These are phyloP conservation scores for Amanita inopinata DNA, from an alignment of 768 basidiomycete species.

Conservation along the genomic window DNA sequence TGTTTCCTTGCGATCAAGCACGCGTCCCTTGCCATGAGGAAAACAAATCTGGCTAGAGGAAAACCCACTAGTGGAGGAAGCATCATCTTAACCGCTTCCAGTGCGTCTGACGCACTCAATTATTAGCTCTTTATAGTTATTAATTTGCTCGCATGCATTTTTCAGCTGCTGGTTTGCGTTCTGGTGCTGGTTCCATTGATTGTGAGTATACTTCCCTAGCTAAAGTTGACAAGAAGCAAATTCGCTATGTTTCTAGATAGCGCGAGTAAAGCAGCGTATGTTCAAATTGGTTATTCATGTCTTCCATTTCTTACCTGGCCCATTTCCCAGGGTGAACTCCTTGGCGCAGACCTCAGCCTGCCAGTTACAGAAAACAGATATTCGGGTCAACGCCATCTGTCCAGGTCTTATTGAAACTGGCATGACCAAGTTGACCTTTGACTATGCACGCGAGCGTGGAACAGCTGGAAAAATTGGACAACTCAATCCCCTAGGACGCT, in stretches of 20 bases:
- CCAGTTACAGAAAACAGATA: constrained; percentile 70
- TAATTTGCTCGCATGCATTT: not conserved
- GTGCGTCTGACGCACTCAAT: constrained; percentile 28
- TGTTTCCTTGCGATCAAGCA: constrained; percentile 87
- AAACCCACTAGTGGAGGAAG: constrained; percentile 69
- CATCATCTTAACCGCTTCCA: constrained; percentile 81
- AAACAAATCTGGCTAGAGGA: constrained; percentile 52
- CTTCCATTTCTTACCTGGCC: not conserved
- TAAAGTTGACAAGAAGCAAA: not conserved
- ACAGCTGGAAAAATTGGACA: constrained; percentile 71
- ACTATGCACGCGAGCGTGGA: constrained; percentile 66
- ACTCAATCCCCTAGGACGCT: constrained; percentile 76
- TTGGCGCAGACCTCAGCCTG: constrained; percentile 77
- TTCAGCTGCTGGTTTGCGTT: constrained; percentile 71
- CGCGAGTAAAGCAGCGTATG: constrained; percentile 85
- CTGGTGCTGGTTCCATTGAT: constrained; percentile 74
- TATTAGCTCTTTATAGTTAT: too few species aligned
- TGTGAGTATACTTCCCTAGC: constrained; percentile 37
- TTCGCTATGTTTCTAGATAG: constrained; percentile 55
- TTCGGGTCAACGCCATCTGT: constrained; percentile 85
- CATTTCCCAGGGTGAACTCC: constrained; percentile 62
- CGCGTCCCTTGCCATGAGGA: constrained; percentile 74
- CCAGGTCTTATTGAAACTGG: constrained; percentile 91
- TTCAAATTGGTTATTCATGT: constrained; percentile 18
- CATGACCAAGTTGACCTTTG: constrained; percentile 78